Evolutionary conservation across 164 flowering plant genomes (phyloP), one percentile per base, ranked within the genome.

Genomic region (Buxus sempervirens): DNA sequence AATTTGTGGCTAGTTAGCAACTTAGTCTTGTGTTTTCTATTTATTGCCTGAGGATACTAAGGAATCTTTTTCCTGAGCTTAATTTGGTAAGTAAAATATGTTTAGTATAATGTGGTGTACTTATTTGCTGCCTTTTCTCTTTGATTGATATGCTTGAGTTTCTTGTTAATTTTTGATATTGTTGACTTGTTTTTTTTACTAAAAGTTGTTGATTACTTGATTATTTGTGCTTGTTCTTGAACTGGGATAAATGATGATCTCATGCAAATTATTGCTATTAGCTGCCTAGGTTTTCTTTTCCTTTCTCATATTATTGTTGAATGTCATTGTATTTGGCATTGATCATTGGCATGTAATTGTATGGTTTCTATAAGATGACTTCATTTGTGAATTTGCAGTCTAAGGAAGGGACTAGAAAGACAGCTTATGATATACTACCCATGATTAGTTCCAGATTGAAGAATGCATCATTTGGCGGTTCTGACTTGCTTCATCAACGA

Each of bases 391-490:
- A 58, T 25, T 42, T 75, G 72, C 82, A 94, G 98, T 78, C 82
- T 12, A 78, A 77, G 27, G 88, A 89, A 76, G 97, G 85, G 64
- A 62, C 76, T 16, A 83, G 99, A 68, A 88, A 85, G 75, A 84
- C 65, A 57, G 91, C 99, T 63, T 90, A 89, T 78, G 93, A 92
- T 83, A 58, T 73, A 45, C 84, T 95, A n/a, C 77, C 82, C 28
- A 62, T 54, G 60, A 78, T 89, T 70, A 78, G 85, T 69, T 75
- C 85, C 65, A 80, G 78, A 81, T 83, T 90, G 81, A 78, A 67
- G 66, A 73, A 71, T 70, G 70, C 76, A 36, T 72, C 86, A 22
- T 62, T 62, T 69, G 57, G 58, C 25, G 24, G 60, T 62, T 69
- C 77, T 41, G 84, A 80, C 60, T 70, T 75, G 60, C 79, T 81